Percentiles rank a stretch among this genome's conserved stretches.
Conservation (phyloP, 148 eudicot species). For the Cornus suecica region DNA sequence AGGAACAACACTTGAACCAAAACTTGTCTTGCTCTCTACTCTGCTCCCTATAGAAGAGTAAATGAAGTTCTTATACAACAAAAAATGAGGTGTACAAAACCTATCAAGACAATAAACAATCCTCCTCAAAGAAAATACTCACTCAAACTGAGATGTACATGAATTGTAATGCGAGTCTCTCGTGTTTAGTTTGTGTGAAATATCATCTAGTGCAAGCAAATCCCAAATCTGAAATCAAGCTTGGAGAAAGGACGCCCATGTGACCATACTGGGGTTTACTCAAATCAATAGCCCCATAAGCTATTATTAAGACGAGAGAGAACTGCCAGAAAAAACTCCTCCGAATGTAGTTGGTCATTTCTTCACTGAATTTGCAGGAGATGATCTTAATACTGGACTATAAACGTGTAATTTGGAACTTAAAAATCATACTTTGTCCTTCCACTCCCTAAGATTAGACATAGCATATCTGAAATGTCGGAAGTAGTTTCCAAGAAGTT, state of each 20-base stretch:
- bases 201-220: background rate
- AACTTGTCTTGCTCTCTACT: too few relatives aligned
- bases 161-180: too few relatives aligned
- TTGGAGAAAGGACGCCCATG: background rate
- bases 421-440: conserved; percentile 89
- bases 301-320: background rate
- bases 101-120: too few relatives aligned
- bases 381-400: background rate
- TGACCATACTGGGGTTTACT: too few relatives aligned
- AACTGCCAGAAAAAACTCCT: background rate
- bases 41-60: too few relatives aligned
- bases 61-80: too few relatives aligned
- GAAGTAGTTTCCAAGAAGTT: conserved; percentile 55
- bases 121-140: too few relatives aligned
- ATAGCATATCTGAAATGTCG: conserved; percentile 70
- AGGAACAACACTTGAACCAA: too few relatives aligned
- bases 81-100: too few relatives aligned
- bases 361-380: background rate
- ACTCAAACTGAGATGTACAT: too few relatives aligned
- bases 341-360: background rate
- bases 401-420: conserved; percentile 8
- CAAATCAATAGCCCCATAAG: too few relatives aligned
- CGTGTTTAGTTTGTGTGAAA: background rate
- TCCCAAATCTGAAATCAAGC: background rate
- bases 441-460: conserved; percentile 81